phyloP scores from a whole-genome alignment of 2,329 filamentous ascomycete species.

The Hymenoscyphus fraxineus region DNA sequence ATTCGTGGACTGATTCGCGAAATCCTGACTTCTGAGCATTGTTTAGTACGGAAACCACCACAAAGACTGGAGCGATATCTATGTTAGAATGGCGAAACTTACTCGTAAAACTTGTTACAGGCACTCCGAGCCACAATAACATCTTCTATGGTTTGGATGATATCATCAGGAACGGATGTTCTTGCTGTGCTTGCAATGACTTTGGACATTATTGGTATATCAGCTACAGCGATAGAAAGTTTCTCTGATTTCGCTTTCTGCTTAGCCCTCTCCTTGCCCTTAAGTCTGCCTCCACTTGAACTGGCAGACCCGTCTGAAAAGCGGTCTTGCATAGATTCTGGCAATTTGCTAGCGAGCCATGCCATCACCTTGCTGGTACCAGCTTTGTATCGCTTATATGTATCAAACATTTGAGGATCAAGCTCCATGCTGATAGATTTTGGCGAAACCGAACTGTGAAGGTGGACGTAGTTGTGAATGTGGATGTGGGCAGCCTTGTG shows the following conservation, averaged over 20 bases:
- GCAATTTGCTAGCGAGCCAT: not conserved
- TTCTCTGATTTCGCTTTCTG: no score
- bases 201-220: not conserved
- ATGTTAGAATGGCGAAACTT: not conserved
- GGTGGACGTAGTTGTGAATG: not conserved
- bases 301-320: not conserved
- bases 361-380: conserved; percentile 4
- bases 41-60: no score
- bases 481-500: no score
- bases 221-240: not conserved
- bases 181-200: not conserved
- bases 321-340: not conserved
- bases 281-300: not conserved
- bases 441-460: not conserved
- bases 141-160: conserved; percentile 6
- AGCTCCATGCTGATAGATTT: not conserved
- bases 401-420: not conserved
- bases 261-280: no score
- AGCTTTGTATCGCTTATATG: conserved; percentile 7
- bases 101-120: not conserved
- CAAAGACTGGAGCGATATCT: not conserved
- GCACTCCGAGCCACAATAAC: conserved; percentile 2
- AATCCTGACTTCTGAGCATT: no score
- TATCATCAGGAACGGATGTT: not conserved
- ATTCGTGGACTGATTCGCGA: no score